These are phyloP conservation scores for Coccinonectria pachysandricola DNA, from an alignment of 2,329 filamentous ascomycete genomes.

Conservation along the genomic window DNA sequence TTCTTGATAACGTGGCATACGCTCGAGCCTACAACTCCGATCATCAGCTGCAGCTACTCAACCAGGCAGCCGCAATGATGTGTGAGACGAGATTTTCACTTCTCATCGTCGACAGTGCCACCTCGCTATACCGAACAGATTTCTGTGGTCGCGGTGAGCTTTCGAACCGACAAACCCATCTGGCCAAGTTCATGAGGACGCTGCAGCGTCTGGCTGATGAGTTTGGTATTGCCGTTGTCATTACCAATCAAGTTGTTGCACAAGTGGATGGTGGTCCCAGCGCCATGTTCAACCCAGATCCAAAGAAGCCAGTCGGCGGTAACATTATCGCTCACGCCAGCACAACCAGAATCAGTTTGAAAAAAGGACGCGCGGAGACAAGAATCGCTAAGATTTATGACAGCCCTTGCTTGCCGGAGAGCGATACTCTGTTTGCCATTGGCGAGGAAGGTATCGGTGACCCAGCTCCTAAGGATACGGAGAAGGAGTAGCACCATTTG, in stretches of 20 bases:
- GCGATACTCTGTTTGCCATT: slow-evolving; percentile 93
- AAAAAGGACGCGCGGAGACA: slow-evolving; percentile 92
- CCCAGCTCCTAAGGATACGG: slow-evolving; percentile 87
- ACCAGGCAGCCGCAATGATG: slow-evolving; percentile 98
- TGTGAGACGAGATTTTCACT: slow-evolving; percentile 96
- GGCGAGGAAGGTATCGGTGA: slow-evolving; percentile 95
- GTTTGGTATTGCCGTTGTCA: slow-evolving; percentile 96
- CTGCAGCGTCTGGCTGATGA: slow-evolving; percentile 68
- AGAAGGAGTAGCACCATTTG: slow-evolving; percentile 79
- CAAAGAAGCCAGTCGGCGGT: slow-evolving; percentile 97
- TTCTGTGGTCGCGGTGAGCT: slow-evolving; percentile 95
- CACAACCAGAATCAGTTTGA: slow-evolving; percentile 86
- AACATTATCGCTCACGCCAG: slow-evolving; percentile 98
- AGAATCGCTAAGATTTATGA: slow-evolving; percentile 99
- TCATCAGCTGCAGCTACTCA: slow-evolving; percentile 88
- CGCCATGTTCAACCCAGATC: slow-evolving; percentile 98
- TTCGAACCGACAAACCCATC: slow-evolving; percentile 80
- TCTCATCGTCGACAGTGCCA: slow-evolving; percentile 91
- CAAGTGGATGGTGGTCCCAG: slow-evolving; percentile 95
- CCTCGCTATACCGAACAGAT: slow-evolving; percentile 88
- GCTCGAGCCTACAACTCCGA: slow-evolving; percentile 97
- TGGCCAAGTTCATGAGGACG: slow-evolving; percentile 81
- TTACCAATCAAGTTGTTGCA: slow-evolving; percentile 97
- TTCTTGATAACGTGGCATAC: slow-evolving; percentile 96
- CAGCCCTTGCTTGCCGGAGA: slow-evolving; percentile 91